These are phyloP conservation scores for Yamadazyma olivae DNA, from an alignment of 805 yeast species.

Conservation along the genomic window DNA sequence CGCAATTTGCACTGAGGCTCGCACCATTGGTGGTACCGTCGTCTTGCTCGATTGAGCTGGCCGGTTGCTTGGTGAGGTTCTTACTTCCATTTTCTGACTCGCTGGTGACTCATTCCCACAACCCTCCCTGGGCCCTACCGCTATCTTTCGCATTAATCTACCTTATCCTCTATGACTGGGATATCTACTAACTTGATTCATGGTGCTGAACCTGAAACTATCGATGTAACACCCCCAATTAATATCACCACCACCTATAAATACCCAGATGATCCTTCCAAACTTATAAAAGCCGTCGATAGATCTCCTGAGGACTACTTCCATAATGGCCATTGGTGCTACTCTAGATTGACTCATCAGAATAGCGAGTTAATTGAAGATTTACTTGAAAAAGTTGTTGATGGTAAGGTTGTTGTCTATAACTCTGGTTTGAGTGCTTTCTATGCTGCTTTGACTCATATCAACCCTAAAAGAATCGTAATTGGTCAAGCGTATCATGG, in stretches of 20 bases:
- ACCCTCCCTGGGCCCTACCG: too few species aligned
- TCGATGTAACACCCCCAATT: slow-evolving; percentile 79
- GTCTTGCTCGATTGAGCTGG: too few species aligned
- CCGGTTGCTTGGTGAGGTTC: too few species aligned
- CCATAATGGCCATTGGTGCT: slow-evolving; percentile 21
- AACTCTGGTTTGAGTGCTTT: slow-evolving; percentile 82
- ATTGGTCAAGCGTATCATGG: slow-evolving; percentile 88
- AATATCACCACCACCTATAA: slow-evolving; percentile 77
- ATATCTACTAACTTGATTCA: slow-evolving; percentile 62
- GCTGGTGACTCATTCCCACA: too few species aligned
- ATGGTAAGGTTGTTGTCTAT: slow-evolving; percentile 66
- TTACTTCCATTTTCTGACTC: too few species aligned
- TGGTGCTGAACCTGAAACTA: slow-evolving; percentile 58
- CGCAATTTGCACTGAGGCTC: too few species aligned
- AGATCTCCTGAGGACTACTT: slow-evolving; percentile 11
- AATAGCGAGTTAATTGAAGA: slow-evolving; percentile 67
- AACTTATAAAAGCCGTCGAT: slow-evolving; percentile 44
- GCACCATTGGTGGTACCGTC: too few species aligned
- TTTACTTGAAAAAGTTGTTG: slow-evolving; percentile 56
- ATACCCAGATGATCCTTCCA: slow-evolving; percentile 58
- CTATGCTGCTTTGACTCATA: slow-evolving; percentile 65
- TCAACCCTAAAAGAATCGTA: slow-evolving; percentile 70
- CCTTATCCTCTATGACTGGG: slow-evolving; percentile 39
- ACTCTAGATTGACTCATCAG: slow-evolving; percentile 77
- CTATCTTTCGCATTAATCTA: too few species aligned